phyloP scores from a whole-genome alignment of 768 basidiomycete genomes.

The Trichaptum fuscoviolaceum region DNA sequence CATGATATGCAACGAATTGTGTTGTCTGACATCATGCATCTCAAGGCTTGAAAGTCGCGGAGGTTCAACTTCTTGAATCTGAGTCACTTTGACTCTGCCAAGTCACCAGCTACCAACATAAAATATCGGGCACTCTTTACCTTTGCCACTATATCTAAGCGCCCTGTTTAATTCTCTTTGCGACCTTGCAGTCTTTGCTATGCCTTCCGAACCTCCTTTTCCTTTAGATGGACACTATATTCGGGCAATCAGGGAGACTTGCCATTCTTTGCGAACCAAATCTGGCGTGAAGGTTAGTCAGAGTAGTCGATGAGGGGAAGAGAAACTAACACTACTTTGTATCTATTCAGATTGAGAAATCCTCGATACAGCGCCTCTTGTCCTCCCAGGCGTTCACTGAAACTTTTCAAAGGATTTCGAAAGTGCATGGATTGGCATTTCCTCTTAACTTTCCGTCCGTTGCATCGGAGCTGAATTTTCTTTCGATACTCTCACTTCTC shows the following conservation, averaged over 20 bases:
- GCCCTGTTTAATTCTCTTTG: not conserved
- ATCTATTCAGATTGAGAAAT: slow-evolving; percentile 45
- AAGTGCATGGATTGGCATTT: slow-evolving; percentile 63
- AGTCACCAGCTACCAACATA: no score
- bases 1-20: not conserved
- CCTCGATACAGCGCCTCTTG: slow-evolving; percentile 57
- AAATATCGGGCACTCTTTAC: no score
- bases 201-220: slow-evolving; percentile 19
- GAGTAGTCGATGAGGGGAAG: not conserved
- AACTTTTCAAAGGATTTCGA: slow-evolving; percentile 57
- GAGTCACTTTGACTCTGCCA: no score
- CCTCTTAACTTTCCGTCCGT: slow-evolving; percentile 75
- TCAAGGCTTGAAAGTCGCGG: not conserved
- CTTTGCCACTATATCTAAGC: no score
- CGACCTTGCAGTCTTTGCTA: not conserved
- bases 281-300: slow-evolving; percentile 49
- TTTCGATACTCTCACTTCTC: slow-evolving; percentile 72
- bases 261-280: slow-evolving; percentile 38
- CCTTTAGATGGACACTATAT: slow-evolving; percentile 47
- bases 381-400: slow-evolving; percentile 57
- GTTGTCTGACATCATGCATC: not conserved
- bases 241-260: slow-evolving; percentile 48
- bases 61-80: no score
- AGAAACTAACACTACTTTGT: not conserved
- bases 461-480: slow-evolving; percentile 72